These are phyloP conservation scores for Macrophomina tecta DNA, from an alignment of 2,329 filamentous ascomycete genomes.

Conservation along the genomic window DNA sequence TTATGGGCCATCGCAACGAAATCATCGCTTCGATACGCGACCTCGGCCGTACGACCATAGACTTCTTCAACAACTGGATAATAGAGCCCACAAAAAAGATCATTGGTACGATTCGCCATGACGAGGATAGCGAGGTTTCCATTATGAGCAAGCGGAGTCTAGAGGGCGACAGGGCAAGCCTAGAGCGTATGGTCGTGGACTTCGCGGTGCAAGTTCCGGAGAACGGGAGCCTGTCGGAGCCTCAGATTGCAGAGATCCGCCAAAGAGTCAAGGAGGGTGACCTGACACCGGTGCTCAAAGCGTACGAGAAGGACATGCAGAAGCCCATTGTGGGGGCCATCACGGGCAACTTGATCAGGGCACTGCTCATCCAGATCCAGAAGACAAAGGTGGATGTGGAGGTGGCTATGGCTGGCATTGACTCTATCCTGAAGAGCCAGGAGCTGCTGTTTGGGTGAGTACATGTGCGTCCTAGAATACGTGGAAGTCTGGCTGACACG, in stretches of 20 bases:
- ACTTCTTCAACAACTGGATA: conserved; percentile 98
- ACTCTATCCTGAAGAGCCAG: conserved; percentile 91
- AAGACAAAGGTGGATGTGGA: conserved; percentile 99
- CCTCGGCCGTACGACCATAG: conserved; percentile 76
- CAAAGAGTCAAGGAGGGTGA: conserved; percentile 88
- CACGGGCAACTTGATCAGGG: conserved; percentile 84
- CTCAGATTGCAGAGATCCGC: conserved; percentile 75
- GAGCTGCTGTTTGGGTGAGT: conserved; percentile 84
- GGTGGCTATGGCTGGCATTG: conserved; percentile 93
- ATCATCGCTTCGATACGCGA: conserved; percentile 81
- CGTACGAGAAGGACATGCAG: conserved; percentile 88
- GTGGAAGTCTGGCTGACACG: conserved; percentile 28
- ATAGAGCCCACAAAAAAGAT: conserved; percentile 83
- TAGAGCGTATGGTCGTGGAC: conserved; percentile 98
- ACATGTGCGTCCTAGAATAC: neutral
- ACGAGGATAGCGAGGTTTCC: conserved; percentile 90
- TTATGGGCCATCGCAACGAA: conserved; percentile 76
- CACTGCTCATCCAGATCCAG: conserved; percentile 93
- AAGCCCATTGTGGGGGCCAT: conserved; percentile 83
- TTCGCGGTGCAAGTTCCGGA: conserved; percentile 85
- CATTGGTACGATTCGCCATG: conserved; percentile 89
- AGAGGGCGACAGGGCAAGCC: conserved; percentile 84
- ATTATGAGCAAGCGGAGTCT: conserved; percentile 95
- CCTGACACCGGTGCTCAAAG: conserved; percentile 85
- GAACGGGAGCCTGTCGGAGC: conserved; percentile 66